These are phyloP conservation scores for Aurantiochytrium sp. DNA, from an alignment of 108 stramenopile genomes.

Conservation along the genomic window DNA sequence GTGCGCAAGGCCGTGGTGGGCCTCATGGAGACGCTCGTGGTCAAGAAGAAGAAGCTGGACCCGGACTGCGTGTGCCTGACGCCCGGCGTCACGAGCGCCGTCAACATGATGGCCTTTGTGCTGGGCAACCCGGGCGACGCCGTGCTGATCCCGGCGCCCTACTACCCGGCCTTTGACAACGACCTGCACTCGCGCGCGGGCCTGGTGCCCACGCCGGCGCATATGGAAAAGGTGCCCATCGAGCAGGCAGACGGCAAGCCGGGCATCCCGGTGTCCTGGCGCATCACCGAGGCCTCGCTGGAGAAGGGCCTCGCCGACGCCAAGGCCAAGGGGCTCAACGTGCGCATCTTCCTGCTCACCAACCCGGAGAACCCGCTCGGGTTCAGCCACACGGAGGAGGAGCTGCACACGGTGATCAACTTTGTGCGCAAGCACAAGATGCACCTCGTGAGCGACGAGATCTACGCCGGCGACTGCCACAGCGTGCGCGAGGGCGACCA, in stretches of 20 bases:
- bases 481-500: not conserved
- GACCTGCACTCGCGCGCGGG: slow-evolving; percentile 46
- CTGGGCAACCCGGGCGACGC: slow-evolving; percentile 75
- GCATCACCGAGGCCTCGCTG: slow-evolving; percentile 66
- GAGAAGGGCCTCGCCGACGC: slow-evolving; percentile 57
- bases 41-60: not conserved
- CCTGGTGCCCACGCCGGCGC: not conserved
- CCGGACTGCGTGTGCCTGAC: not conserved
- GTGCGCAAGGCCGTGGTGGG: not conserved
- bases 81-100: not conserved
- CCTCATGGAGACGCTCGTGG: not conserved
- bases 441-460: slow-evolving; percentile 79
- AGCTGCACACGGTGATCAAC: slow-evolving; percentile 50
- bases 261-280: not conserved
- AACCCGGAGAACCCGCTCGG: slow-evolving; percentile 91
- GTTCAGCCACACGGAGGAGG: slow-evolving; percentile 59
- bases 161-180: slow-evolving; percentile 85
- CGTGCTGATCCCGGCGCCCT: slow-evolving; percentile 82
- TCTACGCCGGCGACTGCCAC: slow-evolving; percentile 68
- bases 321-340: slow-evolving; percentile 35
- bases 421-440: slow-evolving; percentile 70
- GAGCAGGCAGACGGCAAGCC: not conserved
- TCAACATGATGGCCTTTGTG: slow-evolving; percentile 40
- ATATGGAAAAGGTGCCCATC: not conserved
- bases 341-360: slow-evolving; percentile 69